Evolutionary conservation across 2,329 filamentous ascomycete genomes (phyloP).

Genomic region (Aspergillus intermedius): DNA sequence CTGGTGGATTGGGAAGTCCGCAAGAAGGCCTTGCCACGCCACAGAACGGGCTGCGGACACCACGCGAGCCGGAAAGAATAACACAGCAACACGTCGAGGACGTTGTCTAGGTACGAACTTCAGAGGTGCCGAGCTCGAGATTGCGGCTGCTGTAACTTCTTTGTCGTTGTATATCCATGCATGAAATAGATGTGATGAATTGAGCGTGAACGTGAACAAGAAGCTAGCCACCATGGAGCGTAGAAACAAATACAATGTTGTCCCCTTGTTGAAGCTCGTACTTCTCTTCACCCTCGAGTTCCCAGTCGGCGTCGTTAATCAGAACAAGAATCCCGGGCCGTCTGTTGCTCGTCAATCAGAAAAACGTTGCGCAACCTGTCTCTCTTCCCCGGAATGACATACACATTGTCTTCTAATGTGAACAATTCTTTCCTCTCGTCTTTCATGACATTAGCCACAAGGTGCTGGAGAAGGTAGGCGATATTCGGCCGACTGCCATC

Average conservation of each 20-base stretch:
- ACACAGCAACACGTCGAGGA: constrained; percentile 41
- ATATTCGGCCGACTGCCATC: constrained; percentile 61
- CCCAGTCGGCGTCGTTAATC: constrained; percentile 98
- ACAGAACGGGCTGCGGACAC: constrained; percentile 36
- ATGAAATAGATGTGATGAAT: constrained; percentile 1
- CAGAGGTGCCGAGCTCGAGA: background rate
- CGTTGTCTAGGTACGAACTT: constrained; percentile 29
- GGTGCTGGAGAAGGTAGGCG: constrained; percentile 67
- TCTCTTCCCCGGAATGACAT: constrained; percentile 39
- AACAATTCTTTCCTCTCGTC: constrained; percentile 84
- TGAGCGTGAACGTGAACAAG: background rate
- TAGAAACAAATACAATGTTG: constrained; percentile 93
- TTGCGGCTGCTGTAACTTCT: constrained; percentile 2
- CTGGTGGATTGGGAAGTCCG: constrained; percentile 37
- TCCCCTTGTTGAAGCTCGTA: constrained; percentile 79
- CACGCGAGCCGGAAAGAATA: constrained; percentile 39
- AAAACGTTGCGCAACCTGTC: constrained; percentile 1
- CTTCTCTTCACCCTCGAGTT: constrained; percentile 86
- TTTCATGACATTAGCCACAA: constrained; percentile 77
- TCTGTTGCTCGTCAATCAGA: constrained; percentile 44
- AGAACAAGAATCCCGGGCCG: constrained; percentile 92
- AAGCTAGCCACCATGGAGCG: constrained; percentile 76
- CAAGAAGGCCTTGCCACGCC: constrained; percentile 37
- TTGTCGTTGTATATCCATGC: constrained; percentile 1
- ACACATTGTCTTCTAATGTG: constrained; percentile 81